Percentiles rank a stretch among this genome's conserved stretches.
Evolutionary conservation across 176 grass and related monocot genomes (phyloP).

Genomic region (Secale cereale): DNA sequence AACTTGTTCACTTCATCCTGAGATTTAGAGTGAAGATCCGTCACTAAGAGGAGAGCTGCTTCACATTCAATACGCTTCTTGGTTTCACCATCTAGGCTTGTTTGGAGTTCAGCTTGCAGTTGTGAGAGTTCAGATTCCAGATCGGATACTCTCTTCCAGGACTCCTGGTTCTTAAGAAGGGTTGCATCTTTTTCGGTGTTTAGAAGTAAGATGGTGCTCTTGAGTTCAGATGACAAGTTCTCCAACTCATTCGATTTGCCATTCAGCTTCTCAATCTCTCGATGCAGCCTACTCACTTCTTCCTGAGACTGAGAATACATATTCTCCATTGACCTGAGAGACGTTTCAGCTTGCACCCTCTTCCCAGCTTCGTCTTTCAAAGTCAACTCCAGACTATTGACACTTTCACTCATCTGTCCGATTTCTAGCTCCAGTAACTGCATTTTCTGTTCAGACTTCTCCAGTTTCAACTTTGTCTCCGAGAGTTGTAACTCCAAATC

Average conservation of each 20-base stretch:
- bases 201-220: conserved; percentile 35
- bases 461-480: conserved; percentile 37
- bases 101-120: conserved; percentile 41
- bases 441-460: conserved; percentile 42
- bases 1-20: conserved; percentile 43
- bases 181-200: conserved; percentile 38
- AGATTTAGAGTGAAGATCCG: conserved; percentile 31
- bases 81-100: conserved; percentile 36
- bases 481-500: conserved; percentile 45
- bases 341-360: conserved; percentile 37
- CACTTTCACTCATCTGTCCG: conserved; percentile 35
- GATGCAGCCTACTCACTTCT: conserved; percentile 33
- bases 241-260: conserved; percentile 43
- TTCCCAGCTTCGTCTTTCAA: conserved; percentile 44
- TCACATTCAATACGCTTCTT: conserved; percentile 40
- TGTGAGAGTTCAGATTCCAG: conserved; percentile 41
- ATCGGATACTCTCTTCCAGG: conserved; percentile 24
- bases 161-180: conserved; percentile 33
- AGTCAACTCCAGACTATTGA: conserved; percentile 24
- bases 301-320: conserved; percentile 51
- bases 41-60: conserved; percentile 35
- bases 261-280: conserved; percentile 61
- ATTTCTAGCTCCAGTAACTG: conserved; percentile 50
- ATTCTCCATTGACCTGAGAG: conserved; percentile 33
- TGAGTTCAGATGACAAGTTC: conserved; percentile 33